Evolutionary conservation across 805 yeast species (phyloP), one percentile per base, ranked within the genome.

Genomic region (Candida caryicola): DNA sequence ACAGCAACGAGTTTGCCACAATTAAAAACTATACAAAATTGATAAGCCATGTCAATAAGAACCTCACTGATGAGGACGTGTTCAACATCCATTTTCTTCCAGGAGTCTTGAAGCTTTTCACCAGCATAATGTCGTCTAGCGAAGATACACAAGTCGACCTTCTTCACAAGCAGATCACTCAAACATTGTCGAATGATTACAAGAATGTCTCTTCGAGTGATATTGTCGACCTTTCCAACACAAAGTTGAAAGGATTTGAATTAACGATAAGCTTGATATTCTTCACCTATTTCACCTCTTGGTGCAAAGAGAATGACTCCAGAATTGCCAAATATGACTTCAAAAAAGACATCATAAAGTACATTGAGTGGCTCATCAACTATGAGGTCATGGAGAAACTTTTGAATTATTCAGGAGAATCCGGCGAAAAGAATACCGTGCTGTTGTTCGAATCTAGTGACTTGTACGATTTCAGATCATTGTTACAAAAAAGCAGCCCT

Each of bases 371-470:
- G 34, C 71, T 77, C 13, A 78, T 83, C 6, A 76, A 77, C 34
- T 64, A 74, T 21, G 93, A 91, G 28, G 86, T 86, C 0, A 61
- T 84, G 46, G 93, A 85, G 53, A 83, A 79, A 50, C 57, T 85
- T 16, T 62, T 85, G 49, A 72, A 78, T 15, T 63, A 76, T 29
- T 58, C 82, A 2, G 81, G 88, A 1, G 88, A 81, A 37, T 73
- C 84, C 2, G 39, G 62, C 0, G 60, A 72, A 2, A 54, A 60
- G 0, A 42, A 60, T 5, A 62, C 73, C 3, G 54, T 51, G 14
- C 52, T 54, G 33, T 57, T 57, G 16, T 60, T 64, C 23, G 73
- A 70, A 36, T 60, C 69, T 45, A 73, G 71, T 25, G 62, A 74
- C 32, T 73, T 80, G 29, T 85, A 81, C 52, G 86, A 84, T 47